Conservation (phyloP, 495 filamentous ascomycete species). For the Entonaema liquescens region DNA sequence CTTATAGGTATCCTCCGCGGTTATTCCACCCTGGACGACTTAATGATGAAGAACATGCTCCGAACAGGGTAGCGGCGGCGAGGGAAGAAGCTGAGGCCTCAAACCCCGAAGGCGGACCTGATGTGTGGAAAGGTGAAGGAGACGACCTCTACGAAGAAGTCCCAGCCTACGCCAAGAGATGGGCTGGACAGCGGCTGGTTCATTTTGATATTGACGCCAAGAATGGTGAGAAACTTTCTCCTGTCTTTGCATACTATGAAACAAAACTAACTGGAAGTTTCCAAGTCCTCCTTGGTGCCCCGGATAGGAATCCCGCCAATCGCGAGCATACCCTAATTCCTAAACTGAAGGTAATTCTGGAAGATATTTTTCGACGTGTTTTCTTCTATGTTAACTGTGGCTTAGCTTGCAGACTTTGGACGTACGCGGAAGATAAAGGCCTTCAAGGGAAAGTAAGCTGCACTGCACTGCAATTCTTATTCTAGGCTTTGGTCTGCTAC, state of each 20-base stretch:
- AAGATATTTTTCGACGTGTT: background rate
- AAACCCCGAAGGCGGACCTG: background rate
- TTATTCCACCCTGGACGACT: constrained; percentile 32
- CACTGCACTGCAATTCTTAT: background rate
- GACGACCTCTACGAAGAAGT: constrained; percentile 29
- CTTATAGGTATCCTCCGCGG: constrained; percentile 26
- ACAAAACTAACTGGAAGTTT: background rate
- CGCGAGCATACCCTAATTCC: constrained; percentile 33
- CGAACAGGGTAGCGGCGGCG: background rate
- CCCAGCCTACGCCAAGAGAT: constrained; percentile 9
- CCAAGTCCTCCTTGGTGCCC: constrained; percentile 24
- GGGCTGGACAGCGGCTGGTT: constrained; percentile 26
- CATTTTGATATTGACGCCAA: constrained; percentile 38
- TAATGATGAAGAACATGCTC: background rate
- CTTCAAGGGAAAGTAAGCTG: constrained; percentile 26
- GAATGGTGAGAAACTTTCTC: constrained; percentile 24
- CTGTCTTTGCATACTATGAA: background rate
- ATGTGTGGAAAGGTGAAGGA: background rate
- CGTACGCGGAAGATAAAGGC: constrained; percentile 13
- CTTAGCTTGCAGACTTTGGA: constrained; percentile 32
- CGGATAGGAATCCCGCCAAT: constrained; percentile 4
- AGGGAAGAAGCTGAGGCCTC: background rate
- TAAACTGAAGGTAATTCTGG: constrained; percentile 21
- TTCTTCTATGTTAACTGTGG: constrained; percentile 7
- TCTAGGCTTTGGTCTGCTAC: background rate